phyloP scores from a whole-genome alignment of 257 asterid genomes.

The Lantana camara region DNA sequence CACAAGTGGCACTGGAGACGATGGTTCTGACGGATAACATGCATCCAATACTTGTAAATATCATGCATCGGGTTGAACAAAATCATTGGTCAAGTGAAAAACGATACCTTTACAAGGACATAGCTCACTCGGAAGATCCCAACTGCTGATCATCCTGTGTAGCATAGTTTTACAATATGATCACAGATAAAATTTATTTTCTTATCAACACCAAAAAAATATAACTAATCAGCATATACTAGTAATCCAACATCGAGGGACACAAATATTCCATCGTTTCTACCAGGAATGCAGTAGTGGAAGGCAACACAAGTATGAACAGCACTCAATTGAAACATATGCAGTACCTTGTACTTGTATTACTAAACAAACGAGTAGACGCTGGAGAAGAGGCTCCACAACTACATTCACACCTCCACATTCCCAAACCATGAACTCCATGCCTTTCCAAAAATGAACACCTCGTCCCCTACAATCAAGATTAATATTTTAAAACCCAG shows the following conservation, averaged over 20 bases:
- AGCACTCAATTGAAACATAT: not conserved
- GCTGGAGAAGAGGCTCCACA: constrained; percentile 51
- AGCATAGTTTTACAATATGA: constrained; percentile 1
- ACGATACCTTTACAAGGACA: constrained; percentile 85
- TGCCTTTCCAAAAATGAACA: constrained; percentile 60
- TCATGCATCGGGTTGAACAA: not conserved
- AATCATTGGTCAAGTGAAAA: constrained; percentile 2
- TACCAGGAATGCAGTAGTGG: too few species aligned
- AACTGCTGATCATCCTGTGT: constrained; percentile 47
- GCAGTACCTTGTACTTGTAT: constrained; percentile 50
- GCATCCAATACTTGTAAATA: constrained; percentile 13
- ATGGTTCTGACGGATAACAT: constrained; percentile 50
- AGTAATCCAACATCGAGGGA: not conserved
- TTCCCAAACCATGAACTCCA: constrained; percentile 67
- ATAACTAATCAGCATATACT: not conserved
- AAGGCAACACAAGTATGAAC: too few species aligned
- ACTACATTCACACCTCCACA: constrained; percentile 83
- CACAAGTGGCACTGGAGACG: constrained; percentile 46
- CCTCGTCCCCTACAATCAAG: constrained; percentile 42
- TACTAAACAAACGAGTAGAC: too few species aligned
- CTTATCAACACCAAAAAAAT: not conserved
- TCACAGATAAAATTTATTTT: not conserved
- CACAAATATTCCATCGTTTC: not conserved
- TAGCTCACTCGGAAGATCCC: constrained; percentile 60
- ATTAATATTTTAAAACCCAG: constrained; percentile 17